A percentile compares a stretch with the other conserved stretches of the same genome.
Conservation (phyloP, 1,139 yeast species). For the Suhomyces atakaporum region DNA sequence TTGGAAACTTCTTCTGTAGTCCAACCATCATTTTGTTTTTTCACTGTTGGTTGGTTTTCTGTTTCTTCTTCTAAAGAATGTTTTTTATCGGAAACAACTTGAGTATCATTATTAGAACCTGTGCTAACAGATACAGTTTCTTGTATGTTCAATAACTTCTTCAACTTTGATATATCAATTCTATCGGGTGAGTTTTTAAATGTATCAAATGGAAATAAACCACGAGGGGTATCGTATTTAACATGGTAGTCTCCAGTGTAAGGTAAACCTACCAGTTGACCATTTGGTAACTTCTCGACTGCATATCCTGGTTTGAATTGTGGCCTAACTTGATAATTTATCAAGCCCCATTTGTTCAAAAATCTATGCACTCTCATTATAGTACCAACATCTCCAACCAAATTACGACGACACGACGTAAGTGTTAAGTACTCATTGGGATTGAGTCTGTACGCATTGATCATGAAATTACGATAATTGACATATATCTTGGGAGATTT, state of each 20-base stretch:
- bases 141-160: slow-evolving; percentile 42
- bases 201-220: slow-evolving; percentile 89
- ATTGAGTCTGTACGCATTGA: slow-evolving; percentile 86
- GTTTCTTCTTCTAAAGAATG: slow-evolving; percentile 11
- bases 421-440: slow-evolving; percentile 92
- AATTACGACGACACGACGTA: slow-evolving; percentile 90
- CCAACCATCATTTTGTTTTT: slow-evolving; percentile 65
- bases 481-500: slow-evolving; percentile 88
- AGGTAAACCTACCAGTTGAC: slow-evolving; percentile 53
- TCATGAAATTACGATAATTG: slow-evolving; percentile 90
- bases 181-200: slow-evolving; percentile 57
- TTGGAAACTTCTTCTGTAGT: slow-evolving; percentile 56
- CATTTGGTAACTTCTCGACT: slow-evolving; percentile 58
- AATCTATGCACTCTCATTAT: slow-evolving; percentile 88
- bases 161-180: slow-evolving; percentile 59
- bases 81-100: slow-evolving; percentile 11
- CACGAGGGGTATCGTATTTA: slow-evolving; percentile 88
- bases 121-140: slow-evolving; percentile 7
- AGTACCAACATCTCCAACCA: slow-evolving; percentile 96
- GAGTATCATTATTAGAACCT: slow-evolving; percentile 3
- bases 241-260: slow-evolving; percentile 69
- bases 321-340: slow-evolving; percentile 87
- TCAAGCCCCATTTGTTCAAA: slow-evolving; percentile 92
- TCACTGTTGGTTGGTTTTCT: slow-evolving; percentile 18
- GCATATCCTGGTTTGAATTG: slow-evolving; percentile 64